Percentiles rank a stretch among this genome's conserved stretches.
Evolutionary conservation across 2,329 filamentous ascomycete genomes (phyloP).

Genomic region (Chrysoporthe puriensis): DNA sequence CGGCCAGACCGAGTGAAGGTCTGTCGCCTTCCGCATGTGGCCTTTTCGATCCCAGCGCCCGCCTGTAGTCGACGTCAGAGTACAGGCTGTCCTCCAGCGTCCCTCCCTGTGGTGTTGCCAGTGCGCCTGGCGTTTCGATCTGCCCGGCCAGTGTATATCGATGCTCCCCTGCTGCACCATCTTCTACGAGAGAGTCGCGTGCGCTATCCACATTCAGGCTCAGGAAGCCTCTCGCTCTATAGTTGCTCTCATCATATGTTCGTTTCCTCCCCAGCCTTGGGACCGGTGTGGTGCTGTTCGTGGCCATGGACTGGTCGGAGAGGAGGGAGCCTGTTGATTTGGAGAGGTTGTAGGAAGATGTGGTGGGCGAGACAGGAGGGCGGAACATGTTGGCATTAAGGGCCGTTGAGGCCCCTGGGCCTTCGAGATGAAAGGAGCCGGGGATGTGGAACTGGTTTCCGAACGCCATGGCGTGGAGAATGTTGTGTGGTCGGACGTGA

Average conservation of each 20-base stretch:
- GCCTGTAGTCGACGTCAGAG: constrained; percentile 60
- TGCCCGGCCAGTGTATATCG: constrained; percentile 58
- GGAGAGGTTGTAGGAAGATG: constrained; percentile 36
- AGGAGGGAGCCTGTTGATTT: constrained; percentile 45
- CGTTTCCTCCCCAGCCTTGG: constrained; percentile 54
- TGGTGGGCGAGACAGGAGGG: constrained; percentile 37
- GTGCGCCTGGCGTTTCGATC: constrained; percentile 50
- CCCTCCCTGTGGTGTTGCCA: constrained; percentile 37
- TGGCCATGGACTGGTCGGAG: constrained; percentile 41
- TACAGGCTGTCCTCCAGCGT: constrained; percentile 58
- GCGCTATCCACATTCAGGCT: constrained; percentile 37
- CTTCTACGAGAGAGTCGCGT: constrained; percentile 32
- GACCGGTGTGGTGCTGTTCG: constrained; percentile 34
- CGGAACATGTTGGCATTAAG: constrained; percentile 41
- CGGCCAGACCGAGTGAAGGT: constrained; percentile 38
- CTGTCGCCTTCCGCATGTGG: constrained; percentile 42
- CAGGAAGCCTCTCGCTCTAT: constrained; percentile 20
- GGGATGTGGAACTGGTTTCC: constrained; percentile 38
- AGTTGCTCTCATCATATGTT: constrained; percentile 34
- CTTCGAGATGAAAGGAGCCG: constrained; percentile 37
- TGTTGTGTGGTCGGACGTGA: background rate
- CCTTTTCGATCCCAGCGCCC: constrained; percentile 54
- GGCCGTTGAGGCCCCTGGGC: constrained; percentile 31
- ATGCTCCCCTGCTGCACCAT: constrained; percentile 32
- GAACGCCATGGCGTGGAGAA: constrained; percentile 35